Evolutionary conservation across 768 basidiomycete genomes (phyloP).

Genomic region (Mycena chlorophos): DNA sequence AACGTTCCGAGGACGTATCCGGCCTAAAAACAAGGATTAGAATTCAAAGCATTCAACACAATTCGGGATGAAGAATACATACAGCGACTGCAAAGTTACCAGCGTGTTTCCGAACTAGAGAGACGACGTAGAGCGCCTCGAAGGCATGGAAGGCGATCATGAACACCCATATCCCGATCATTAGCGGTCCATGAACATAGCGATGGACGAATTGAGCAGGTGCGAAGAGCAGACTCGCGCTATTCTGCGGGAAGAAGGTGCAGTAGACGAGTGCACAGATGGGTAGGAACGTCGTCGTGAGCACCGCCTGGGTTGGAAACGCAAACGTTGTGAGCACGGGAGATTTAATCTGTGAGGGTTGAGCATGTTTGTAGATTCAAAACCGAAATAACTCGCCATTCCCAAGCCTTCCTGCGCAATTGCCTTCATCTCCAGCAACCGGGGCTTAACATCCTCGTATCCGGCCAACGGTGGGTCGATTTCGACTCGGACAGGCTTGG

Average conservation of each 20-base stretch:
- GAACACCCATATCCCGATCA: constrained; percentile 37
- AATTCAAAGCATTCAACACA: too few relatives aligned
- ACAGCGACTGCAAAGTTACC: constrained; percentile 45
- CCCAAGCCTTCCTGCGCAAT: constrained; percentile 78
- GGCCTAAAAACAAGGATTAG: constrained; percentile 35
- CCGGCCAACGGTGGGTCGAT: constrained; percentile 73
- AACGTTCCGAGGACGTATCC: constrained; percentile 55
- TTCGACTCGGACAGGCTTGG: constrained; percentile 51
- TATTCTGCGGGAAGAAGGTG: constrained; percentile 25
- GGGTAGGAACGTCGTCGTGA: constrained; percentile 28
- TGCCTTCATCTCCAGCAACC: constrained; percentile 77
- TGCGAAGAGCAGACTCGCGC: constrained; percentile 29
- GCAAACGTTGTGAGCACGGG: constrained; percentile 63
- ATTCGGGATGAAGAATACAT: constrained; percentile 14
- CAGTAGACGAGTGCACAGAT: constrained; percentile 35
- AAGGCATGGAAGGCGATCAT: constrained; percentile 39
- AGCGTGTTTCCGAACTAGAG: constrained; percentile 45
- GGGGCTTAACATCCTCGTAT: constrained; percentile 82
- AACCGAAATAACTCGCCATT: constrained; percentile 52
- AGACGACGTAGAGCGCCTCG: constrained; percentile 49
- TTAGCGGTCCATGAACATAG: constrained; percentile 29
- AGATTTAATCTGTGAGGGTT: constrained; percentile 49
- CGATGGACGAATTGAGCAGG: constrained; percentile 36
- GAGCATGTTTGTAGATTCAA: not conserved
- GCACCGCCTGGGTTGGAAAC: constrained; percentile 35